Conservation (phyloP, 2,329 filamentous ascomycete species). For the Colletotrichum cordylinicola region DNA sequence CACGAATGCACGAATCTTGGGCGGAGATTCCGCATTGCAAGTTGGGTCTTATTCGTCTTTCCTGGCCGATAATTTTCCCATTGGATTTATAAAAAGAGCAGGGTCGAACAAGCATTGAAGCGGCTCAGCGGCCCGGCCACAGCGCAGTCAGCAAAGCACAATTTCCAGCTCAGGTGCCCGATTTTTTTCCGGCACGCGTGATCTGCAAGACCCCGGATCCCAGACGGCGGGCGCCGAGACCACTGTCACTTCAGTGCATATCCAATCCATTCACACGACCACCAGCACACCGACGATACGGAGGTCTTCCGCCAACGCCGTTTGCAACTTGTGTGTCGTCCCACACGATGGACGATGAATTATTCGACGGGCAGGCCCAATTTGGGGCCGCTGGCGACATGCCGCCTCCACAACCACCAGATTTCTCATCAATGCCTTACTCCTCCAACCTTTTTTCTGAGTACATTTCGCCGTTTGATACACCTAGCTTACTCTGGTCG, state of each 20-base stretch:
- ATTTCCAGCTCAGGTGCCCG: constrained; percentile 1
- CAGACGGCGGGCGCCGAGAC: constrained; percentile 3
- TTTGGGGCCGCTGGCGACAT: neutral
- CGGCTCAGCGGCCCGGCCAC: constrained; percentile 14
- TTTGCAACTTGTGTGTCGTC: neutral
- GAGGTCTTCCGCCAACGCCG: neutral
- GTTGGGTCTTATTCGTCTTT: neutral
- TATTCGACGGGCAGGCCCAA: neutral
- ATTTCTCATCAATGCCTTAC: constrained; percentile 9
- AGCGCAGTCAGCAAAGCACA: neutral
- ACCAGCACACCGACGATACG: neutral
- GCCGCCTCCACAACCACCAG: neutral
- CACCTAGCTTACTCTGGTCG: constrained; percentile 24
- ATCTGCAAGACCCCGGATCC: constrained; percentile 12
- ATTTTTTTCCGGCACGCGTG: constrained; percentile 11
- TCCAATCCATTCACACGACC: neutral
- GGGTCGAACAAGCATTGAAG: neutral
- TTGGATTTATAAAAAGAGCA: neutral
- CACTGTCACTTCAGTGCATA: constrained; percentile 3
- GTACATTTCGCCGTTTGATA: constrained; percentile 19
- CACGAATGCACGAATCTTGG: neutral
- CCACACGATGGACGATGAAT: constrained; percentile 1
- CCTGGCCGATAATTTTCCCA: neutral
- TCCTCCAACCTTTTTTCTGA: constrained; percentile 10
- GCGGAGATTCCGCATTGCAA: neutral